phyloP scores from a whole-genome alignment of 2,329 filamentous ascomycete species.

The Cucurbitaria berberidis region DNA sequence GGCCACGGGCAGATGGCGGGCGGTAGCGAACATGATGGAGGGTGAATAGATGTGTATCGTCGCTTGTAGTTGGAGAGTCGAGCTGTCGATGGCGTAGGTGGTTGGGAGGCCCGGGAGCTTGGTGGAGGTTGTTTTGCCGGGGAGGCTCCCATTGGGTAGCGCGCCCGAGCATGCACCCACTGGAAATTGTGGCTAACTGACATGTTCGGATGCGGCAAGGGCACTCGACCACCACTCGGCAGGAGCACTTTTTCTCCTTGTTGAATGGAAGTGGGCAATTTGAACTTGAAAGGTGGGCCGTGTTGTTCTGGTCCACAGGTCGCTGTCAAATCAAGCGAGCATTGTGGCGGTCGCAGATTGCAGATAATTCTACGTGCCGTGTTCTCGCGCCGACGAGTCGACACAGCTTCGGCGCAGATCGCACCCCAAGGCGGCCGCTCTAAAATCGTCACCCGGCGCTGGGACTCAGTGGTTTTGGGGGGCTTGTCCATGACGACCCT shows the following conservation, averaged over 20 bases:
- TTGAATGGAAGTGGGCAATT: neutral
- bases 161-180: neutral
- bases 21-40: slow-evolving; percentile 32
- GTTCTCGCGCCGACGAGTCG: slow-evolving; percentile 5
- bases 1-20: slow-evolving; percentile 36
- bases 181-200: neutral
- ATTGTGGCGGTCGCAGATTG: slow-evolving; percentile 2
- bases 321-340: neutral
- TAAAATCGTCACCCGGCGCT: slow-evolving; percentile 14
- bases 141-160: neutral
- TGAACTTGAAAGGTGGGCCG: neutral
- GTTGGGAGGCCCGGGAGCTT: slow-evolving; percentile 1
- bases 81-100: slow-evolving; percentile 10
- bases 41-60: slow-evolving; percentile 11
- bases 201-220: neutral
- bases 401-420: slow-evolving; percentile 11
- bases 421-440: slow-evolving; percentile 11
- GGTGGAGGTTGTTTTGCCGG: neutral
- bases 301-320: neutral
- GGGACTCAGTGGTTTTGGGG: too few relatives aligned
- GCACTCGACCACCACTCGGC: neutral
- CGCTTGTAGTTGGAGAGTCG: slow-evolving; percentile 2
- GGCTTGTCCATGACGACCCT: too few relatives aligned
- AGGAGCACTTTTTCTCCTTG: neutral
- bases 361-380: slow-evolving; percentile 1